These are phyloP conservation scores for Dacryopinax spathularia DNA, from an alignment of 768 basidiomycete species.

Conservation along the genomic window DNA sequence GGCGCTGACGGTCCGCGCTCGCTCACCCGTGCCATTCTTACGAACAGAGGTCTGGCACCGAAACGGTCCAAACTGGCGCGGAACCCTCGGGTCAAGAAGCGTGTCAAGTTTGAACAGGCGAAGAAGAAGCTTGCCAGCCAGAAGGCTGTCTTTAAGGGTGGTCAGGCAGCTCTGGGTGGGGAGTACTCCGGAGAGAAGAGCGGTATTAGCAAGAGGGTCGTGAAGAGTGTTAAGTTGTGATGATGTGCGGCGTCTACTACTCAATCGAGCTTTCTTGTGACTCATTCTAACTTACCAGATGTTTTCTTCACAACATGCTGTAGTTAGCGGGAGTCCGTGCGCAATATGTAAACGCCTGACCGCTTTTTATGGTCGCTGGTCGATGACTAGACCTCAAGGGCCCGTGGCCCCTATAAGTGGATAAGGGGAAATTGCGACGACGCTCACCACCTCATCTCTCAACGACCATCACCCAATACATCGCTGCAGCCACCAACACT, in stretches of 20 bases:
- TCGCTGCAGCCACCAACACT: neutral
- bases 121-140: constrained; percentile 83
- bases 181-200: constrained; percentile 82
- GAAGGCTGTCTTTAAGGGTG: constrained; percentile 86
- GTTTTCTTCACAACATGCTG: no score
- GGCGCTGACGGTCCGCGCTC: constrained; percentile 61
- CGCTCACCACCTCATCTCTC: neutral
- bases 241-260: neutral
- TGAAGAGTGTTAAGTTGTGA: constrained; percentile 69
- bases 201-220: constrained; percentile 69
- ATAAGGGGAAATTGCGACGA: no score
- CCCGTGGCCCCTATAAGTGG: no score
- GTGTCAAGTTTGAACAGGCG: constrained; percentile 74
- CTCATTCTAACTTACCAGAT: no score
- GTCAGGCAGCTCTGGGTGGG: constrained; percentile 50
- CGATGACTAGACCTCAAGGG: no score
- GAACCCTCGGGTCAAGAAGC: constrained; percentile 96
- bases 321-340: no score
- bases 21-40: constrained; percentile 78
- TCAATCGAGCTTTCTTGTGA: neutral
- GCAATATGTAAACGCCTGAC: no score
- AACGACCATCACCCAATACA: neutral
- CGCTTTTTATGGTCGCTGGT: no score
- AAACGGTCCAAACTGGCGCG: constrained; percentile 76
- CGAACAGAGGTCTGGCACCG: constrained; percentile 90